phyloP scores from a whole-genome alignment of 192 early-diverging fungal species.

The Coemansia sp. region DNA sequence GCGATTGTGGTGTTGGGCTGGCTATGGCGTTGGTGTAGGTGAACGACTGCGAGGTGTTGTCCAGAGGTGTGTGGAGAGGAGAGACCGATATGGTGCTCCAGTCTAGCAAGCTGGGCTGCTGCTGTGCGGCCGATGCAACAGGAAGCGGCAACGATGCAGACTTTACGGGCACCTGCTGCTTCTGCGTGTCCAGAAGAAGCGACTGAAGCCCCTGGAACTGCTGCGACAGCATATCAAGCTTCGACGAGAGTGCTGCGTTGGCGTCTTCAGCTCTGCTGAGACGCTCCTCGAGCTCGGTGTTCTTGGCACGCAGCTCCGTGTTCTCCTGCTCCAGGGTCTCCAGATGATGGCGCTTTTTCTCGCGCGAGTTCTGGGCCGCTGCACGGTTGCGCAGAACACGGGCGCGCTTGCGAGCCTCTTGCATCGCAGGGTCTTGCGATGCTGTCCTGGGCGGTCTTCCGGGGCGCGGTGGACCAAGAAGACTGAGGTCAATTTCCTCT shows the following conservation, averaged over 20 bases:
- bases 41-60: slow-evolving; percentile 20
- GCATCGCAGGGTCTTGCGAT: slow-evolving; percentile 48
- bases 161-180: slow-evolving; percentile 8
- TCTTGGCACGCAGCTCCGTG: slow-evolving; percentile 54
- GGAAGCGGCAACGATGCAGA: not conserved
- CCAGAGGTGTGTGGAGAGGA: slow-evolving; percentile 19
- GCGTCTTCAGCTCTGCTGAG: slow-evolving; percentile 36
- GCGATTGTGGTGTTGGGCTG: slow-evolving; percentile 4
- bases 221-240: slow-evolving; percentile 41
- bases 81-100: slow-evolving; percentile 40
- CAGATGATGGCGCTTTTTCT: slow-evolving; percentile 85
- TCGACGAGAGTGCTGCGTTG: slow-evolving; percentile 32
- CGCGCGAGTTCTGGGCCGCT: slow-evolving; percentile 81
- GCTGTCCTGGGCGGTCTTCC: slow-evolving; percentile 41
- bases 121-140: not conserved
- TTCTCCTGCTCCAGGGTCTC: slow-evolving; percentile 78
- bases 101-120: slow-evolving; percentile 21
- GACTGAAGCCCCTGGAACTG: slow-evolving; percentile 48
- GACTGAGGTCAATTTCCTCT: slow-evolving; percentile 42
- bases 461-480: slow-evolving; percentile 43
- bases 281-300: slow-evolving; percentile 47
- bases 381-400: slow-evolving; percentile 90
- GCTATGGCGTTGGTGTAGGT: slow-evolving; percentile 29
- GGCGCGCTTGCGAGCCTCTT: slow-evolving; percentile 59
- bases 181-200: slow-evolving; percentile 32